These are phyloP conservation scores for Petrea volubilis DNA, from an alignment of 257 asterid genomes.

Conservation along the genomic window DNA sequence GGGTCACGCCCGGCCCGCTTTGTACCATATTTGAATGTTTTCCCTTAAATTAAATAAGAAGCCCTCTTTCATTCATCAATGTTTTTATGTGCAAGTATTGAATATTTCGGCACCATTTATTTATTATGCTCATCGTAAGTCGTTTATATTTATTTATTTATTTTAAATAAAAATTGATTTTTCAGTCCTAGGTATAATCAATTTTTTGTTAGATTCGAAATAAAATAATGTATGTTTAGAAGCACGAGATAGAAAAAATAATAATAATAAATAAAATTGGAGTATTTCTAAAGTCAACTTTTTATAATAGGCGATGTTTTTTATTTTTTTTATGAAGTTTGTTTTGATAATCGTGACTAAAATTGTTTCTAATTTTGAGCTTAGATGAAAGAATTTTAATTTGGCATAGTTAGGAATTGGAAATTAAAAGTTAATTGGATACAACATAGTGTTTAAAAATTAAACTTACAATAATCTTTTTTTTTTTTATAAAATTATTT, in stretches of 20 bases:
- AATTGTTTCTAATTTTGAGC: too few species aligned
- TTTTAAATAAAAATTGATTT: background rate
- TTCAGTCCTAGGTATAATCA: background rate
- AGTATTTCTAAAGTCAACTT: background rate
- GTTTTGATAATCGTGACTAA: background rate
- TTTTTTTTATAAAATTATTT: too few species aligned
- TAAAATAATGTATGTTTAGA: background rate
- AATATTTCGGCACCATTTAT: background rate
- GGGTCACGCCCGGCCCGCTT: slow-evolving; percentile 20
- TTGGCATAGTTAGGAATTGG: too few species aligned
- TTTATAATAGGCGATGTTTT: background rate
- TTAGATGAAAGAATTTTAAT: too few species aligned
- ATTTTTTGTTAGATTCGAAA: background rate
- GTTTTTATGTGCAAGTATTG: background rate
- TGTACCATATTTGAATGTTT: background rate
- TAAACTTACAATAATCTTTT: too few species aligned
- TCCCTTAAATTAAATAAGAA: background rate
- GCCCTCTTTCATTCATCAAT: background rate
- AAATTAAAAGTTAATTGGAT: too few species aligned
- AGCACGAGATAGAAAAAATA: background rate
- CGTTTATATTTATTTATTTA: background rate
- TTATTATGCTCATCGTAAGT: background rate
- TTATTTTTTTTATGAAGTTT: background rate
- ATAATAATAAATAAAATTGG: background rate
- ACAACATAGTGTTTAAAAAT: too few species aligned